Base-by-base conservation (phyloP, 768 basidiomycete genomes). In the Russula sp. region DNA sequence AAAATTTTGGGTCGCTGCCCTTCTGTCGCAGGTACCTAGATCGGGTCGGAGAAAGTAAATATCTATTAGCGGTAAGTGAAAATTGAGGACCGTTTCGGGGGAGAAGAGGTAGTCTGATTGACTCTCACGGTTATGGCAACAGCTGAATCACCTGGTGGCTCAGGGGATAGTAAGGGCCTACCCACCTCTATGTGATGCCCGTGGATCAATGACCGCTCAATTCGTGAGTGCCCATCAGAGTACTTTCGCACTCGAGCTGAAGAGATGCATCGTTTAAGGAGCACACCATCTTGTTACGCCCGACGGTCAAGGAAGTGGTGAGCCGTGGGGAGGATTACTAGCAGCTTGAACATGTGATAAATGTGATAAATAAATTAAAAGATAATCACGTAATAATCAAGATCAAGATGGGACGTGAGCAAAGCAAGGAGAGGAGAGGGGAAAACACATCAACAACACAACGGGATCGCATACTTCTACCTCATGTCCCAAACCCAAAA, bases 21-120 rank as follows among this genome's bases (percentile, higher is more conserved):
- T 99, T 91, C 74, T 98, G 96, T 73, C 83, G 95, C 68, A 81
- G 97, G 64, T 99, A 99, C 73, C 82, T 99, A 20, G 97, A 98
- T 70, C 85, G 95, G 29, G 76, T 79, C 5, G 97, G 97, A 14
- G 94, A 98, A 77, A 92, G 83, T 76, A 93, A 88, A 73, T 96
- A 99, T 72, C 77, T 98, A 20, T 77, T 98, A 43, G 96, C 91
- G 60, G 92, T 97, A 59, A 61, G 82, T 75, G 53, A 41, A 53
- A 54, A 42, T 25, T 45, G 36, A 32, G 18, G 18, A 3, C 43
- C 7, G 18, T 9, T 38, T 63, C 45, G 18, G 56, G 41, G 22
- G 29, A 57, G 50, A 45, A 36, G 35, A 25, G 34, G 16, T 29
- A 14, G 39, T 29, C 38, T 34, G 32, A 18, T 29, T 38, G 46